phyloP scores from a whole-genome alignment of 2,329 filamentous ascomycete species.

The Emmonsiellopsis sp. region DNA sequence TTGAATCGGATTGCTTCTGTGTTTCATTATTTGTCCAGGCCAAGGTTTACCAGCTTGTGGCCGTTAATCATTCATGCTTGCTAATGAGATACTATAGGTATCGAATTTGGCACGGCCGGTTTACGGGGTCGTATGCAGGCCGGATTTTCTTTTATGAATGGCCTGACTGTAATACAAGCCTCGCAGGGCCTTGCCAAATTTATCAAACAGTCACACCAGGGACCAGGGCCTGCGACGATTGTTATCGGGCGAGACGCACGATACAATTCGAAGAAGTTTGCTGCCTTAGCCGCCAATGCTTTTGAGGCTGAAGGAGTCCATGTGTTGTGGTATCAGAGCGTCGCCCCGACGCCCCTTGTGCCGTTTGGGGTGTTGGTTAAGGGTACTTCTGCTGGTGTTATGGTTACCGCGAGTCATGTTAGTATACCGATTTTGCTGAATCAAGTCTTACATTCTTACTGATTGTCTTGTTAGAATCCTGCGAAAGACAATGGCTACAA shows the following conservation, averaged over 20 bases:
- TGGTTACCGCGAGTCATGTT: slow-evolving; percentile 57
- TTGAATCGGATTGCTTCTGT: neutral
- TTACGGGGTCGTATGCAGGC: slow-evolving; percentile 57
- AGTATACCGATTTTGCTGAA: slow-evolving; percentile 8
- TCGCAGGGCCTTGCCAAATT: slow-evolving; percentile 58
- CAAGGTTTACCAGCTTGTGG: too few species aligned
- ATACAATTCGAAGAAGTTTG: slow-evolving; percentile 54
- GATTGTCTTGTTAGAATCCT: slow-evolving; percentile 39
- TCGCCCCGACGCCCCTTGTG: slow-evolving; percentile 53
- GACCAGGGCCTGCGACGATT: slow-evolving; percentile 39
- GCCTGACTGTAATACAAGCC: slow-evolving; percentile 52
- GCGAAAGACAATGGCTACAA: slow-evolving; percentile 59
- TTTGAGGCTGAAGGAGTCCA: slow-evolving; percentile 51
- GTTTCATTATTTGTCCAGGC: neutral
- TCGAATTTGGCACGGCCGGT: slow-evolving; percentile 55
- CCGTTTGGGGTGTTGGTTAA: slow-evolving; percentile 50
- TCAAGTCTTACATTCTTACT: neutral
- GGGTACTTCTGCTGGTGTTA: slow-evolving; percentile 50
- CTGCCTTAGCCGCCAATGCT: slow-evolving; percentile 49
- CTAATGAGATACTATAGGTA: slow-evolving; percentile 25
- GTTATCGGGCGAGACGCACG: slow-evolving; percentile 57
- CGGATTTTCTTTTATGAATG: slow-evolving; percentile 54
- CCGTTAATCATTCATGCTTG: neutral
- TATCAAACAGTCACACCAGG: slow-evolving; percentile 38
- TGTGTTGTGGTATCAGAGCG: slow-evolving; percentile 50